These are phyloP conservation scores for Sporothrix inflata DNA, from an alignment of 2,329 filamentous ascomycete species.

Conservation along the genomic window DNA sequence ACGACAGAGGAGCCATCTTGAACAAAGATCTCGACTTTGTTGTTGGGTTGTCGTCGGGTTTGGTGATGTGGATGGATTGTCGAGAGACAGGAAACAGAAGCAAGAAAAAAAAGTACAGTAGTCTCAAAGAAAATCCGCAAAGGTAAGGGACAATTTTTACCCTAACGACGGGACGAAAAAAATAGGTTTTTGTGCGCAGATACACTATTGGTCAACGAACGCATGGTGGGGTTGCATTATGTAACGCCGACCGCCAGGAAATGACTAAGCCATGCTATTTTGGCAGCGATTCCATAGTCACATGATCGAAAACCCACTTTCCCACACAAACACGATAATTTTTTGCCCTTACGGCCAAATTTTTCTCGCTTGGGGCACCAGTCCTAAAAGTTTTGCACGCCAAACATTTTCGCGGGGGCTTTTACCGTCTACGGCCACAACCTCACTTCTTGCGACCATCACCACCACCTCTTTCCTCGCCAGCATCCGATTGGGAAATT, in stretches of 20 bases:
- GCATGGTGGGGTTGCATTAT: background rate
- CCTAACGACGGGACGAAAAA: slow-evolving; percentile 31
- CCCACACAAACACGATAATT: slow-evolving; percentile 31
- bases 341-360: slow-evolving; percentile 27
- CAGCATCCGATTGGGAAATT: slow-evolving; percentile 19
- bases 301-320: slow-evolving; percentile 25
- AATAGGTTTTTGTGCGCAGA: slow-evolving; percentile 29
- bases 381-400: slow-evolving; percentile 32
- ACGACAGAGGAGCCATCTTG: slow-evolving; percentile 62
- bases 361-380: slow-evolving; percentile 27
- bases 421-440: slow-evolving; percentile 25
- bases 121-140: slow-evolving; percentile 16
- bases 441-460: slow-evolving; percentile 23
- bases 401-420: slow-evolving; percentile 30
- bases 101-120: slow-evolving; percentile 14
- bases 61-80: slow-evolving; percentile 23
- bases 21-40: slow-evolving; percentile 24
- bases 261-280: background rate
- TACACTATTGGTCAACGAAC: background rate
- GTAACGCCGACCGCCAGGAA: background rate
- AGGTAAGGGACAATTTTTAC: slow-evolving; percentile 27
- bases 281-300: slow-evolving; percentile 18
- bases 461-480: slow-evolving; percentile 26
- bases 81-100: slow-evolving; percentile 20
- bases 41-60: slow-evolving; percentile 26